These are phyloP conservation scores for Musa acuminata DNA, from an alignment of 176 grass and related monocot genomes.

Conservation along the genomic window DNA sequence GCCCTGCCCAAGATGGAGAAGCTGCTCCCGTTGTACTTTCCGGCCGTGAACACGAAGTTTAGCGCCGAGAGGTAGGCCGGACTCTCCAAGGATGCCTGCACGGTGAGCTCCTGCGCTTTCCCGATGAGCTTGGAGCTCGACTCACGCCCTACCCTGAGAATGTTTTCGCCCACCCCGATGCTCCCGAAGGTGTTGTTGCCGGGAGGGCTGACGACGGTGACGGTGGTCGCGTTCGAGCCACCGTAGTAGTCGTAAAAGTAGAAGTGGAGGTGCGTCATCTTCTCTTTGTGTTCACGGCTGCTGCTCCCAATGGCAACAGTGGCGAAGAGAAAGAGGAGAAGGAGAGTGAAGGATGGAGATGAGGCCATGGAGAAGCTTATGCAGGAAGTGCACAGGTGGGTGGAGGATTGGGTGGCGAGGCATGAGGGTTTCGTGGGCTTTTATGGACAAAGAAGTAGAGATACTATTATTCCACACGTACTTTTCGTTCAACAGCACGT, in stretches of 20 bases:
- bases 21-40: slow-evolving; percentile 29
- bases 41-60: slow-evolving; percentile 22
- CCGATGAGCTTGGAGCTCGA: slow-evolving; percentile 23
- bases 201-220: background rate
- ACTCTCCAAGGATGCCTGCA: slow-evolving; percentile 4
- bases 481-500: too few species aligned
- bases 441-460: too few species aligned
- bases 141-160: slow-evolving; percentile 24
- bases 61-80: slow-evolving; percentile 21
- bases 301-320: background rate
- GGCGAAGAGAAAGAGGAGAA: background rate
- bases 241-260: slow-evolving; percentile 26
- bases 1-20: slow-evolving; percentile 21
- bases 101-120: slow-evolving; percentile 28
- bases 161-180: slow-evolving; percentile 7
- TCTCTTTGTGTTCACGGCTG: background rate
- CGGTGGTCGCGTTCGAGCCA: slow-evolving; percentile 14
- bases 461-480: too few species aligned
- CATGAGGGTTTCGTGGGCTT: too few species aligned
- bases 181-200: slow-evolving; percentile 8
- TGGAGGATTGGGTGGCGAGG: too few species aligned
- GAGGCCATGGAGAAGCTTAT: background rate
- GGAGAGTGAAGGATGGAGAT: background rate
- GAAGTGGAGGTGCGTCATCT: slow-evolving; percentile 5
- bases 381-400: too few species aligned